Percentiles rank a stretch among this genome's conserved stretches.
Evolutionary conservation across 768 basidiomycete genomes (phyloP).

Genomic region (Hypholoma sublateritium): DNA sequence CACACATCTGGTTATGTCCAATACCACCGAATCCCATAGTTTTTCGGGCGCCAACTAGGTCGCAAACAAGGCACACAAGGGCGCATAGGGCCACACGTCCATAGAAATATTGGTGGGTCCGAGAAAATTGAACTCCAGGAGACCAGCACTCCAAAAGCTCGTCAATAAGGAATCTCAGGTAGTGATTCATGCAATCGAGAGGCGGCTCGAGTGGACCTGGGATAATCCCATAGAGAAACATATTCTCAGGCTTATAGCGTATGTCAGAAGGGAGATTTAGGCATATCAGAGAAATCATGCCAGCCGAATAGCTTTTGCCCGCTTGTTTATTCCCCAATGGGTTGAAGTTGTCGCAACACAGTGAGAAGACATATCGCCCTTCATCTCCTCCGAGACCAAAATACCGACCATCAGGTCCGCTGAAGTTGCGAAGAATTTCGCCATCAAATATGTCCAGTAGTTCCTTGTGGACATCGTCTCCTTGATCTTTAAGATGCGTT

Average conservation of each 20-base stretch:
- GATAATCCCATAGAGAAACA: neutral
- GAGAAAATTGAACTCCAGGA: neutral
- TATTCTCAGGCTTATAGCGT: slow-evolving; percentile 1
- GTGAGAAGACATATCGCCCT: neutral
- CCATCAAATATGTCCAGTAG: neutral
- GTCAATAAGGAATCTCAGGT: neutral
- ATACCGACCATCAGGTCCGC: neutral
- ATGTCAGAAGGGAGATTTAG: neutral
- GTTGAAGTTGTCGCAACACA: neutral
- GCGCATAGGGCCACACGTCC: slow-evolving; percentile 5
- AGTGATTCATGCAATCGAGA: neutral
- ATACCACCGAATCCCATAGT: neutral
- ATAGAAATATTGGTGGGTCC: neutral
- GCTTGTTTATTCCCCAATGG: neutral
- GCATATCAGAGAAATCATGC: neutral
- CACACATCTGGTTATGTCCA: slow-evolving; percentile 3
- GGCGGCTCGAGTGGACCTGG: neutral
- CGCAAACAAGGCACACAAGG: slow-evolving; percentile 4
- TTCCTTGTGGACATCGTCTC: neutral
- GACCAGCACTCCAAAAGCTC: neutral
- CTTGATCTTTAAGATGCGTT: too few species aligned
- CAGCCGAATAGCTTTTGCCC: neutral
- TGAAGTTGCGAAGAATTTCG: neutral
- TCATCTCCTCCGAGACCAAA: neutral
- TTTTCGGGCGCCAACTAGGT: slow-evolving; percentile 5